These are phyloP conservation scores for Lunasporangiospora selenospora DNA, from an alignment of 192 early-diverging fungal genomes.

Conservation along the genomic window DNA sequence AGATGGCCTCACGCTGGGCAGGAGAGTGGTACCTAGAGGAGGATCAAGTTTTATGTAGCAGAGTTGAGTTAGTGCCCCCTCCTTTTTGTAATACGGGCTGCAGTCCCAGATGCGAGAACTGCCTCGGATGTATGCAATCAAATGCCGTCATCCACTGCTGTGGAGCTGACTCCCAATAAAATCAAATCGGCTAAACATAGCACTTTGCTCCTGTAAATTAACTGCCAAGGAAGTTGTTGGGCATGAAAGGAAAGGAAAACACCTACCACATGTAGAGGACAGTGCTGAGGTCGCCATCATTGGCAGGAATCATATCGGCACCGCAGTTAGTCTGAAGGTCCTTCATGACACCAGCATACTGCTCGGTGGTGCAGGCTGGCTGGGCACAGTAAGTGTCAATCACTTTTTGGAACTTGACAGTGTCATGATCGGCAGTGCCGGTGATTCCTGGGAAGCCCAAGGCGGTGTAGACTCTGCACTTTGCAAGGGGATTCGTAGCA, in stretches of 20 bases:
- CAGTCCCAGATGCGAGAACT: too few species aligned
- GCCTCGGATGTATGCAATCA: background rate
- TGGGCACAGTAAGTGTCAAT: conserved; percentile 12
- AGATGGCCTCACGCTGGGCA: conserved; percentile 32
- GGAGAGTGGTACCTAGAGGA: conserved; percentile 30
- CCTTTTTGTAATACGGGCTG: too few species aligned
- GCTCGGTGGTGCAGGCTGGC: conserved; percentile 20
- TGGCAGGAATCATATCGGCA: conserved; percentile 14
- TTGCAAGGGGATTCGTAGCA: conserved; percentile 13
- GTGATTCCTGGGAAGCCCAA: conserved; percentile 24
- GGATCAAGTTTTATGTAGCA: background rate
- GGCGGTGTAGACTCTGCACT: conserved; percentile 32
- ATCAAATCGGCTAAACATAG: background rate
- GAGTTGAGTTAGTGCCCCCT: background rate
- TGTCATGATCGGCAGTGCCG: conserved; percentile 15
- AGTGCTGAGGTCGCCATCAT: conserved; percentile 13
- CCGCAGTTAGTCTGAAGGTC: conserved; percentile 26
- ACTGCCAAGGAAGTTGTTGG: background rate
- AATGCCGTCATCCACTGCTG: background rate
- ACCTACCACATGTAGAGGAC: conserved; percentile 38
- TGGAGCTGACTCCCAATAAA: background rate
- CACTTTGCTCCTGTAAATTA: background rate
- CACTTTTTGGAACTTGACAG: conserved; percentile 26
- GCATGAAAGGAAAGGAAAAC: too few species aligned
- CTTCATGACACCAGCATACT: conserved; percentile 32